phyloP scores from a whole-genome alignment of 164 flowering plant species.

The Amborella trichopoda region DNA sequence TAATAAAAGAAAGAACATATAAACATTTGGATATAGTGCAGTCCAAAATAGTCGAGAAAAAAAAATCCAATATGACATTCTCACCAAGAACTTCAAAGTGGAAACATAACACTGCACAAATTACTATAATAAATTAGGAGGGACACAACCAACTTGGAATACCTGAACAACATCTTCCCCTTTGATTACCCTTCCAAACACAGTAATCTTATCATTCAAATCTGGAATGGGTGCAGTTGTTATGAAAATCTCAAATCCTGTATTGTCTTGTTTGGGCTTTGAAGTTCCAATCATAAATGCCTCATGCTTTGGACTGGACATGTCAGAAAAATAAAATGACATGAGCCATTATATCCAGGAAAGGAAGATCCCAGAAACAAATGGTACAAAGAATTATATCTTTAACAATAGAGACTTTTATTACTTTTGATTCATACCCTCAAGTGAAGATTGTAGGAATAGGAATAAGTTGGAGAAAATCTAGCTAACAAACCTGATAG shows the following conservation, averaged over 20 bases:
- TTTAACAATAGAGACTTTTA: neutral
- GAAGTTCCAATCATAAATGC: slow-evolving; percentile 96
- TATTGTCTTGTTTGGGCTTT: slow-evolving; percentile 35
- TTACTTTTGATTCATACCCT: neutral
- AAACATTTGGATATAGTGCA: too few species aligned
- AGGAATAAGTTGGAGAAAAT: neutral
- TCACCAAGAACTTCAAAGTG: neutral
- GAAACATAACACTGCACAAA: neutral
- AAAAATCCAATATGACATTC: neutral
- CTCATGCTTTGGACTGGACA: slow-evolving; percentile 72
- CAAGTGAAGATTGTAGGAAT: neutral
- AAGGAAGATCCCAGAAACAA: neutral
- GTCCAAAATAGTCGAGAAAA: too few species aligned
- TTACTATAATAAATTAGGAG: too few species aligned
- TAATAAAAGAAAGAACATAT: too few species aligned
- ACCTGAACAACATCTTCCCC: slow-evolving; percentile 96
- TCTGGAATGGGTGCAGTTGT: slow-evolving; percentile 88
- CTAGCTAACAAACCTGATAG: slow-evolving; percentile 34
- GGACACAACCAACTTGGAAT: neutral
- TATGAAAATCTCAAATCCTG: slow-evolving; percentile 64
- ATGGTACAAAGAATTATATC: neutral
- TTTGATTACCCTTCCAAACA: slow-evolving; percentile 86
- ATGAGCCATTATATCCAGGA: neutral
- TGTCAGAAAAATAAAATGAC: neutral
- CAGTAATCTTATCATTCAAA: slow-evolving; percentile 62